Conservation (phyloP, 805 yeast genomes). For the Kregervanrija delftensis region DNA sequence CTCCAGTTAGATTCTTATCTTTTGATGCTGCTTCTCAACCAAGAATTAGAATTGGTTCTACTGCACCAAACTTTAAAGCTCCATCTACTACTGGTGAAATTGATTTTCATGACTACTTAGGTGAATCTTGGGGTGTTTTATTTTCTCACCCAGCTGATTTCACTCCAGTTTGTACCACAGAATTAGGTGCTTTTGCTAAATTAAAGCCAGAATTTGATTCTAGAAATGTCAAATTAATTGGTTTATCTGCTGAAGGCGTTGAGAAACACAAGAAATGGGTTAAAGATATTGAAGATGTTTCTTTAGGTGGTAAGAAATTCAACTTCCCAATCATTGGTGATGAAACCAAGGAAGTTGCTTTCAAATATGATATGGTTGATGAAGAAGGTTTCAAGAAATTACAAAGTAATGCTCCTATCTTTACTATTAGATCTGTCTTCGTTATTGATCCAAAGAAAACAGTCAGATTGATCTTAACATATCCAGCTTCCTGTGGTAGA, state of each 20-base stretch:
- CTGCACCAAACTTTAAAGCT: conserved; percentile 85
- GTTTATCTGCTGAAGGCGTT: conserved; percentile 79
- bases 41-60: conserved; percentile 70
- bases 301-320: conserved; percentile 61
- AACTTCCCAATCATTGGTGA: conserved; percentile 91
- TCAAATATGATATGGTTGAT: conserved; percentile 80
- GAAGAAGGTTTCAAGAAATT: conserved; percentile 75
- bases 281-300: conserved; percentile 82
- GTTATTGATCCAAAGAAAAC: conserved; percentile 87
- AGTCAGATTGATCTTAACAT: conserved; percentile 77
- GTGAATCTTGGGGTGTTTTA: conserved; percentile 79
- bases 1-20: conserved; percentile 30
- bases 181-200: conserved; percentile 87
- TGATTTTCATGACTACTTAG: conserved; percentile 81
- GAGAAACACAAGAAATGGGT: conserved; percentile 82
- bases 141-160: conserved; percentile 96
- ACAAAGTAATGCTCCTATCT: conserved; percentile 57
- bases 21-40: conserved; percentile 50
- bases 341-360: conserved; percentile 76
- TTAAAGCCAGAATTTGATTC: conserved; percentile 82
- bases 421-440: conserved; percentile 89
- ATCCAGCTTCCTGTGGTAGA: conserved; percentile 94
- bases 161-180: conserved; percentile 96
- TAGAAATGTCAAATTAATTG: conserved; percentile 83
- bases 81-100: conserved; percentile 76